These are phyloP conservation scores for Lodderomyces beijingensis DNA, from an alignment of 1,139 yeast genomes.

Conservation along the genomic window DNA sequence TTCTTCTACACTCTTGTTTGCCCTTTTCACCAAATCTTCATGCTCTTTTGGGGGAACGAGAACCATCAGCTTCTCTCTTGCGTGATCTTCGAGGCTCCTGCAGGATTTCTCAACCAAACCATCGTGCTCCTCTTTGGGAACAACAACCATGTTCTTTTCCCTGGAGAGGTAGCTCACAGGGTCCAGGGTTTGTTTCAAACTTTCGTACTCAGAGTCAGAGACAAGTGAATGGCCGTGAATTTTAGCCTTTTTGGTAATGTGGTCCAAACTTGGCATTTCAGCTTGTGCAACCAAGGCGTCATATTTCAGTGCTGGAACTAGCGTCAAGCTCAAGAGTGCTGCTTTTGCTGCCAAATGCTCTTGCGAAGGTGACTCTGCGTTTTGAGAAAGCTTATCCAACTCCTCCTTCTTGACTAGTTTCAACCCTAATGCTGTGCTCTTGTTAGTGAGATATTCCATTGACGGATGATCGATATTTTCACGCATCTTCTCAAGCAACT, in stretches of 20 bases:
- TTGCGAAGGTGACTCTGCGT: slow-evolving; percentile 20
- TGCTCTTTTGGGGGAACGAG: slow-evolving; percentile 4
- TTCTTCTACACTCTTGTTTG: neutral
- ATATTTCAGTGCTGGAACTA: slow-evolving; percentile 20
- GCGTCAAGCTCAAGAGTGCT: slow-evolving; percentile 21
- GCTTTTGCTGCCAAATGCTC: slow-evolving; percentile 35
- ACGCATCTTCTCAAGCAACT: slow-evolving; percentile 15
- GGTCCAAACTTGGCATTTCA: slow-evolving; percentile 19
- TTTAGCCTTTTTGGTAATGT: slow-evolving; percentile 18
- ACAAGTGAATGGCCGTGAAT: slow-evolving; percentile 17
- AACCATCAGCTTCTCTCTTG: slow-evolving; percentile 14
- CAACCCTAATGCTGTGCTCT: slow-evolving; percentile 17
- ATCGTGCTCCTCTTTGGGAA: neutral
- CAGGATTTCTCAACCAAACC: slow-evolving; percentile 6
- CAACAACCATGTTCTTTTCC: slow-evolving; percentile 11
- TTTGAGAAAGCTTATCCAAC: slow-evolving; percentile 8
- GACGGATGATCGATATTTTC: slow-evolving; percentile 4
- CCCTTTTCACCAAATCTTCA: neutral
- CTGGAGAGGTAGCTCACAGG: slow-evolving; percentile 14
- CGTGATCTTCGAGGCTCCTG: slow-evolving; percentile 10
- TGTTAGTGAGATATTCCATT: slow-evolving; percentile 10
- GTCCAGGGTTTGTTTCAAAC: slow-evolving; percentile 8
- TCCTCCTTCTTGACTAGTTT: slow-evolving; percentile 21
- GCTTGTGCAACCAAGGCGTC: slow-evolving; percentile 13
- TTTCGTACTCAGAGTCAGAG: slow-evolving; percentile 12